phyloP scores from a whole-genome alignment of 768 basidiomycete species.

The Auricularia sp. region DNA sequence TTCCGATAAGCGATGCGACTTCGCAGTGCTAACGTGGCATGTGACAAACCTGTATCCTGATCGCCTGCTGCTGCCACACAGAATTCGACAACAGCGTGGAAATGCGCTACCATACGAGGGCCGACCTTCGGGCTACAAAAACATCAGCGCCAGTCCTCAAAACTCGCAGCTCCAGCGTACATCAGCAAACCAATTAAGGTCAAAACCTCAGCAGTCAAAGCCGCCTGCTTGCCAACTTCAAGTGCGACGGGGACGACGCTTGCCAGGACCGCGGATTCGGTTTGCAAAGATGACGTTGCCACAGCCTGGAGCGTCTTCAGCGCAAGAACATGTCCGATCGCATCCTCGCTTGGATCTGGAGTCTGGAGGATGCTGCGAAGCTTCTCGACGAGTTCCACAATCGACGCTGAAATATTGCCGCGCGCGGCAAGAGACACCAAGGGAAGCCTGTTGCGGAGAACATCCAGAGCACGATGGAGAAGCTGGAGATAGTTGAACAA shows the following conservation, averaged over 20 bases:
- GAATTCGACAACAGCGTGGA: conserved; percentile 58
- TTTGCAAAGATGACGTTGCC: conserved; percentile 41
- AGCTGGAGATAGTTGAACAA: background rate
- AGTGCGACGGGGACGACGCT: conserved; percentile 52
- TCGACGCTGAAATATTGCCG: background rate
- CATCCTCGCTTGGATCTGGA: background rate
- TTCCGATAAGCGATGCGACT: too few relatives aligned
- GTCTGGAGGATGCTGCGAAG: background rate
- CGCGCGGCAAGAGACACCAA: background rate
- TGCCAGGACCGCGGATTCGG: conserved; percentile 59
- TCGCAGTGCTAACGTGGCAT: too few relatives aligned
- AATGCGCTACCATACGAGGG: conserved; percentile 79
- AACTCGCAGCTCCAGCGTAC: conserved; percentile 28
- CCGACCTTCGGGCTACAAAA: conserved; percentile 57
- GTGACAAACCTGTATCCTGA: too few relatives aligned
- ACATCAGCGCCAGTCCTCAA: too few relatives aligned
- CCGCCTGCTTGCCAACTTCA: conserved; percentile 31
- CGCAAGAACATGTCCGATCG: background rate
- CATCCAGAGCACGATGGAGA: background rate
- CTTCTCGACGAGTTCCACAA: background rate
- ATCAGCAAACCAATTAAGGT: conserved; percentile 48
- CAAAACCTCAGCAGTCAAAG: conserved; percentile 34
- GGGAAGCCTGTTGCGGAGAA: background rate
- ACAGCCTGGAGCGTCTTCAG: conserved; percentile 52
- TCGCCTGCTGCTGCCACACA: conserved; percentile 26